These are phyloP conservation scores for Pseudoperonospora humuli DNA, from an alignment of 352 stramenopile species.

Conservation along the genomic window DNA sequence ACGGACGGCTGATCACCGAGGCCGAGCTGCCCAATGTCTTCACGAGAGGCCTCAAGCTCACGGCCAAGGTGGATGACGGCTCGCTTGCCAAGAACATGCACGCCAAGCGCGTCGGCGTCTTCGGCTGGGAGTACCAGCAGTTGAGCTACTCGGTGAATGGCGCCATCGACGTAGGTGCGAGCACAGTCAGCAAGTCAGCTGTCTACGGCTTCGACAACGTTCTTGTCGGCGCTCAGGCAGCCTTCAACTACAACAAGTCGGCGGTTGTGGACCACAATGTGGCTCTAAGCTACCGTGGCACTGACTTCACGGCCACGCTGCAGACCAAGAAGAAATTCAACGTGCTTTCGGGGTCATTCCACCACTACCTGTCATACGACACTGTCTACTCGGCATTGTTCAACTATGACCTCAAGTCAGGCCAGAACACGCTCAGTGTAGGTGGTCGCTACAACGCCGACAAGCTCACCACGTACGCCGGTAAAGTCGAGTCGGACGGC, in stretches of 20 bases:
- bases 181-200: slow-evolving; percentile 48
- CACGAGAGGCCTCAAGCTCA: slow-evolving; percentile 75
- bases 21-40: slow-evolving; percentile 77
- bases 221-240: slow-evolving; percentile 56
- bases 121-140: slow-evolving; percentile 75
- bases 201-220: slow-evolving; percentile 80
- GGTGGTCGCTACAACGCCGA: slow-evolving; percentile 79
- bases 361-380: slow-evolving; percentile 74
- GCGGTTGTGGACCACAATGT: slow-evolving; percentile 80
- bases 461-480: slow-evolving; percentile 73
- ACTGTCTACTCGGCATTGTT: slow-evolving; percentile 84
- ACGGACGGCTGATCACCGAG: slow-evolving; percentile 67
- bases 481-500: slow-evolving; percentile 83
- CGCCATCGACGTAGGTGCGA: slow-evolving; percentile 45
- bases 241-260: slow-evolving; percentile 80
- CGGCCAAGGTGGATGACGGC: slow-evolving; percentile 76
- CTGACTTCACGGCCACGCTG: slow-evolving; percentile 68
- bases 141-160: slow-evolving; percentile 52
- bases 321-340: slow-evolving; percentile 87
- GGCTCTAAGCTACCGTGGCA: slow-evolving; percentile 62
- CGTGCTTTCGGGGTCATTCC: slow-evolving; percentile 70
- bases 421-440: slow-evolving; percentile 71
- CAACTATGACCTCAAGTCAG: slow-evolving; percentile 85
- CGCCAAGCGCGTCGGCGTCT: slow-evolving; percentile 64
- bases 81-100: slow-evolving; percentile 70